Evolutionary conservation across 257 asterid genomes (phyloP).

Genomic region (Capsicum baccatum): DNA sequence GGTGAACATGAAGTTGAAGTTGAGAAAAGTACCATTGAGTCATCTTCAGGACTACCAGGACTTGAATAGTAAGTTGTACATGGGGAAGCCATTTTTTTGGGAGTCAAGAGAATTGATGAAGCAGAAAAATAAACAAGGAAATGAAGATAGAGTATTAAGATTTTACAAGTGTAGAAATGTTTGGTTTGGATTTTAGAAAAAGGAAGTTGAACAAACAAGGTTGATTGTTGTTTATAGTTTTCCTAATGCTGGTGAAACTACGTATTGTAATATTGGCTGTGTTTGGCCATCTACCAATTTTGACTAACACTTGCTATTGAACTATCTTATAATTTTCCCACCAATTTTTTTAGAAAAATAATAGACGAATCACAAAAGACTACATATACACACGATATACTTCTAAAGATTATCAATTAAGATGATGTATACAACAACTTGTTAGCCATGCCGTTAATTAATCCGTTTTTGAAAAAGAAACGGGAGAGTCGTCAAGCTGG

Average conservation of each 20-base stretch:
- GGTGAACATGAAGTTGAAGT: constrained; percentile 56
- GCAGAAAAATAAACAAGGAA: constrained; percentile 18
- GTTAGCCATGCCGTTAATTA: neutral
- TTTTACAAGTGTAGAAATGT: constrained; percentile 36
- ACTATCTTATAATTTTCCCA: neutral
- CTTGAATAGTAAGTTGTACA: constrained; percentile 11
- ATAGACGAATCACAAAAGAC: neutral
- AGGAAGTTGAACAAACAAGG: constrained; percentile 61
- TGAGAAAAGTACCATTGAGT: constrained; percentile 68
- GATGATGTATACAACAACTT: neutral
- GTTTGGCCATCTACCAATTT: constrained; percentile 40
- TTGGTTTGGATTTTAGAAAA: constrained; percentile 35
- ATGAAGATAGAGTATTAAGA: neutral
- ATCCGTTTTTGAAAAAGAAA: neutral
- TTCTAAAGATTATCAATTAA: neutral
- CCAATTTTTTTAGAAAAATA: neutral
- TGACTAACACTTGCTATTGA: neutral
- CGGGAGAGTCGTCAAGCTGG: neutral
- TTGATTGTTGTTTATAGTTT: constrained; percentile 36
- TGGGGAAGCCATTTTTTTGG: constrained; percentile 26
- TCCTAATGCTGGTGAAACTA: constrained; percentile 34
- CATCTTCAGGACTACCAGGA: constrained; percentile 53
- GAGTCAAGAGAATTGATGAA: neutral
- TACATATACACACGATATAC: neutral
- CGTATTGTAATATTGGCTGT: constrained; percentile 23